A percentile compares a stretch with the other conserved stretches of the same genome.
Evolutionary conservation across 768 basidiomycete genomes (phyloP).

Genomic region (Suillus occidentalis): DNA sequence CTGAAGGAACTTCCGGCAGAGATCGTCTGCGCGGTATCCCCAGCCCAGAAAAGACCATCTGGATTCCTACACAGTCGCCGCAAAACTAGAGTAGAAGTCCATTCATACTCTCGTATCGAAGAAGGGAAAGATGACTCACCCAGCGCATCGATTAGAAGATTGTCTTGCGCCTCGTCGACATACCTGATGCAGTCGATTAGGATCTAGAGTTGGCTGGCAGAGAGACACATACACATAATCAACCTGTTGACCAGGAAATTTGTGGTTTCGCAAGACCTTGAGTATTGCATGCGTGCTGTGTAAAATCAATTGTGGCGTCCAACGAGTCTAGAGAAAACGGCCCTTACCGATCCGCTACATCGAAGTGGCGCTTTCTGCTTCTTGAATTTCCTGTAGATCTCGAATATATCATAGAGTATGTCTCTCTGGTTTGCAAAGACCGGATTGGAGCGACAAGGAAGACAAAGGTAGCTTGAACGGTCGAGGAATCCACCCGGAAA

Average conservation of each 20-base stretch:
- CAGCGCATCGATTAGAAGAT: conserved; percentile 62
- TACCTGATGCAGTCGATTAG: conserved; percentile 43
- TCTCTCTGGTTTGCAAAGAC: conserved; percentile 53
- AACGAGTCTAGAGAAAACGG: not conserved
- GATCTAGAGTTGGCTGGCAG: not conserved
- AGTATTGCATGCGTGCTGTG: conserved; percentile 54
- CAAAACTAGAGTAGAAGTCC: conserved; percentile 44
- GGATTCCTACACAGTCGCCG: conserved; percentile 61
- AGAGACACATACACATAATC: conserved; percentile 51
- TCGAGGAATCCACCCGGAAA: conserved; percentile 41
- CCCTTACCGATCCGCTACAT: conserved; percentile 59
- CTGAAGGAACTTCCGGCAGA: conserved; percentile 70
- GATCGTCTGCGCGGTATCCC: conserved; percentile 80
- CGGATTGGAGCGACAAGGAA: conserved; percentile 54
- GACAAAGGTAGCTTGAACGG: conserved; percentile 41
- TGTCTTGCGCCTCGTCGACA: conserved; percentile 75
- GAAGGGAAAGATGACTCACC: conserved; percentile 35
- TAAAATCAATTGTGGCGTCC: not conserved
- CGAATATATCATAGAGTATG: conserved; percentile 53
- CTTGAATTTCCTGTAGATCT: conserved; percentile 51
- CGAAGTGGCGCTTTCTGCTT: conserved; percentile 41
- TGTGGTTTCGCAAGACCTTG: conserved; percentile 22
- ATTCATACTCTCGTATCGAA: not conserved
- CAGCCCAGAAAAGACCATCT: conserved; percentile 76
- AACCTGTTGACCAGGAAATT: conserved; percentile 38